Evolutionary conservation across 2,329 filamentous ascomycete species (phyloP).

Genomic region (Aspergillus chevalieri): DNA sequence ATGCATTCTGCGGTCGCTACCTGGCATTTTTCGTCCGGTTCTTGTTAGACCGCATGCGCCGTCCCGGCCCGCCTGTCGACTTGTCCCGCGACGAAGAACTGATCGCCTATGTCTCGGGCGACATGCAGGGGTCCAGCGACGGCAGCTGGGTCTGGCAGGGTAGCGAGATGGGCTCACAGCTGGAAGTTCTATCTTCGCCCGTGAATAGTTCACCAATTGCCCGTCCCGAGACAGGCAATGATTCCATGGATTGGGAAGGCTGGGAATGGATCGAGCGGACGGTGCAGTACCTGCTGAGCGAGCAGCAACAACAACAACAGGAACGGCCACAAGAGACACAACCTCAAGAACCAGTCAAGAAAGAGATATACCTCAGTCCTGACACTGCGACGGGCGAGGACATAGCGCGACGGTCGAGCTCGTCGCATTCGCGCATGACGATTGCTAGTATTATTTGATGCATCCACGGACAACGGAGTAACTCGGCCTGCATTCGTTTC

Average conservation of each 20-base stretch:
- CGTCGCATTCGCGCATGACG: constrained; percentile 39
- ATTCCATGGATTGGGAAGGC: constrained; percentile 63
- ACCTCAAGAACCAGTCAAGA: constrained; percentile 15
- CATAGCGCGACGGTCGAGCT: constrained; percentile 19
- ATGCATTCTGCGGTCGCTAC: constrained; percentile 72
- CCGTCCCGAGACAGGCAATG: constrained; percentile 11
- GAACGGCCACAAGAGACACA: constrained; percentile 33
- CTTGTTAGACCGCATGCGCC: constrained; percentile 53
- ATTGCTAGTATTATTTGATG: constrained; percentile 42
- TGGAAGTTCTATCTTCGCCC: constrained; percentile 20
- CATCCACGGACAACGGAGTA: constrained; percentile 20
- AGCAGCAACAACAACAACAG: constrained; percentile 33
- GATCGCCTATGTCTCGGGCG: constrained; percentile 76
- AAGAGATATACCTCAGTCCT: constrained; percentile 15
- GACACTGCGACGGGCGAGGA: constrained; percentile 15
- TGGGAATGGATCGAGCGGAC: constrained; percentile 69
- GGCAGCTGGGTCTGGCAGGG: constrained; percentile 78
- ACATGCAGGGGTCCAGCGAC: constrained; percentile 73
- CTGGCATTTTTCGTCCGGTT: constrained; percentile 71
- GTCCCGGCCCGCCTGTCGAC: constrained; percentile 28
- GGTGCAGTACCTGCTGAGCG: constrained; percentile 50
- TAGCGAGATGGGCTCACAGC: constrained; percentile 45
- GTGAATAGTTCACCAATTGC: constrained; percentile 11
- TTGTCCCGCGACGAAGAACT: constrained; percentile 75
- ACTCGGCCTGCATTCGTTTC: neutral